Evolutionary conservation across 1,284 basidiomycete genomes (phyloP).

Genomic region (Moniliophthora roreri): DNA sequence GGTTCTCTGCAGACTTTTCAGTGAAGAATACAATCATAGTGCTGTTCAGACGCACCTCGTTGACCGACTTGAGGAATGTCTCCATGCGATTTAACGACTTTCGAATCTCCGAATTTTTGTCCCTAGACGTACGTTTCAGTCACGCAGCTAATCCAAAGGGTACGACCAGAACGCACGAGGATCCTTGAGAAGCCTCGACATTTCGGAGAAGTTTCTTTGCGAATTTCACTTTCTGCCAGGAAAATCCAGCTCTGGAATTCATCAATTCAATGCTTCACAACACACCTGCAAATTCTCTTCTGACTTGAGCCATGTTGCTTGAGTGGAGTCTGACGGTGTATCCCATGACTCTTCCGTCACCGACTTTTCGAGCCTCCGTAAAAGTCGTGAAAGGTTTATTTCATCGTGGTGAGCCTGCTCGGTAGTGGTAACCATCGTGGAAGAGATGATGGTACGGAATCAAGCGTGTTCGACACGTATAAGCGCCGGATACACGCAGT

Average conservation of each 20-base stretch:
- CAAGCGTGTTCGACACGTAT: no score
- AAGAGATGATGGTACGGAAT: no score
- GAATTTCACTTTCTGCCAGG: conserved; percentile 67
- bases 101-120: conserved; percentile 33
- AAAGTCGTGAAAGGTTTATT: conserved; percentile 64
- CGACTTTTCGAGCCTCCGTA: conserved; percentile 60
- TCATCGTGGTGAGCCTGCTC: conserved; percentile 48
- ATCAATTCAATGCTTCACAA: no score
- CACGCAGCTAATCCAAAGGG: background rate
- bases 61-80: conserved; percentile 33
- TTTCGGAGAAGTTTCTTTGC: conserved; percentile 58
- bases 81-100: conserved; percentile 56
- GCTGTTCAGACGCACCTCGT: conserved; percentile 32
- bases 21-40: background rate
- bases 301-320: conserved; percentile 52
- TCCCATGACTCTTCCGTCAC: conserved; percentile 51
- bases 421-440: background rate
- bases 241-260: no score
- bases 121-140: conserved; percentile 34
- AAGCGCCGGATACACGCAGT: no score
- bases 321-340: conserved; percentile 17
- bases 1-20: conserved; percentile 32
- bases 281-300: conserved; percentile 59
- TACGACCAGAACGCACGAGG: conserved; percentile 40
- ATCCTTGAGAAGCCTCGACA: conserved; percentile 48